Base-by-base conservation (phyloP, 441 rosid genomes). In the Arabidopsis hybrid region DNA sequence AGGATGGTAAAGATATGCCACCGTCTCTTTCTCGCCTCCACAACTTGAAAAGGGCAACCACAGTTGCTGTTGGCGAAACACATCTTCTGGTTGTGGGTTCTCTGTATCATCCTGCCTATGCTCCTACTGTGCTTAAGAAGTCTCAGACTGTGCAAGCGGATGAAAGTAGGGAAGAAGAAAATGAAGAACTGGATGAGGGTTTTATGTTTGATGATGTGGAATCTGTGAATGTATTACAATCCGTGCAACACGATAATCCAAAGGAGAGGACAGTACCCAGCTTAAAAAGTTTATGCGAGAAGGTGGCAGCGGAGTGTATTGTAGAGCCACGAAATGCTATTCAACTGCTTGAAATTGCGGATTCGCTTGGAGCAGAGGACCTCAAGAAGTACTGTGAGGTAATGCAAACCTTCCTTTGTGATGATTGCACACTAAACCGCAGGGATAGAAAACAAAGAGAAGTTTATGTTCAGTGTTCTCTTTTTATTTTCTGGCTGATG, bases 331-430 rank as follows among this genome's bases (percentile, higher is more conserved):
- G 96, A 36, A 95, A 89, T 80, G 89, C 90, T 34, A 75, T 93
- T 65, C 97, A 93, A 57, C 81, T 95, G 79, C 97, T 95, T 75
- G 99, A 95, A 78, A 87, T 95, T 84, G 97, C 99, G 11, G 98
- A 93, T 87, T 82, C 98, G 50, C 97, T 95, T 76, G 97, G 78
- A 74, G 99, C 99, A 1, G 87, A 86, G 77, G 88, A 90, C 69
- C 83, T 95, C 63, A 89, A 82, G 83, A 93, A 91, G 83, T 89
- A 93, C 70, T 95, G 99, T 56, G 94, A 93, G 98, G 99, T 93
- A 87, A 55, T 61, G 36, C 39, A 49, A 39, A 45, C 39, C 65
- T 75, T 52, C 49, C 38, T 52, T 53, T 17, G 11, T 10, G 45
- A 31, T 42, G 55, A 14, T 61, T 40, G 49, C 50, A 29, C 47